phyloP scores from a whole-genome alignment of 805 yeast genomes.

The Saccharomycopsis sp. region DNA sequence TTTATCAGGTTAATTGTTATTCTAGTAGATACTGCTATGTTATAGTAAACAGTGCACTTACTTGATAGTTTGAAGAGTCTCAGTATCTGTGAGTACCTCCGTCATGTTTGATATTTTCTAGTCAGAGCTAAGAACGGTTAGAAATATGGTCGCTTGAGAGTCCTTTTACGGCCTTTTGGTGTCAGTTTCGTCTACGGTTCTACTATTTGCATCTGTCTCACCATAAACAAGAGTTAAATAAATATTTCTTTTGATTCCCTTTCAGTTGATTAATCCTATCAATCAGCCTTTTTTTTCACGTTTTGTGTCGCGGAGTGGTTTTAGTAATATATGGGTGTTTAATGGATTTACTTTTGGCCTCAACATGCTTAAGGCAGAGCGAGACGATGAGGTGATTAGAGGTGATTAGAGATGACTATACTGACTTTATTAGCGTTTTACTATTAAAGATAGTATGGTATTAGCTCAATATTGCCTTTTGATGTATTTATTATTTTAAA shows the following conservation, averaged over 20 bases:
- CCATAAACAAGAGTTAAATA: too few relatives aligned
- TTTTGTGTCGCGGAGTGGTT: too few relatives aligned
- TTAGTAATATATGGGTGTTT: too few relatives aligned
- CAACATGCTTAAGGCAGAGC: background rate
- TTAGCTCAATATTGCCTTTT: background rate
- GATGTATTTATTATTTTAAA: background rate
- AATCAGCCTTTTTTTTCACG: too few relatives aligned
- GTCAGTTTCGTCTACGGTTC: too few relatives aligned
- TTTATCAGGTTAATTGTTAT: background rate
- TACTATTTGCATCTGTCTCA: too few relatives aligned
- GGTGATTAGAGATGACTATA: background rate
- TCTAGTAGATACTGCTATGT: conserved; percentile 1
- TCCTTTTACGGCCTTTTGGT: background rate
- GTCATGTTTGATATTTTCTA: conserved; percentile 22
- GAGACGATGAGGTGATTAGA: background rate
- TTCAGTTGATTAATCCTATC: too few relatives aligned
- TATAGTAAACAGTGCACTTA: conserved; percentile 1
- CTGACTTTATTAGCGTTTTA: background rate
- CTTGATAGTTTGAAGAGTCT: conserved; percentile 5
- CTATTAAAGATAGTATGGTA: too few relatives aligned
- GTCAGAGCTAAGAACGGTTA: background rate
- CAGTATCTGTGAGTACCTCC: conserved; percentile 6
- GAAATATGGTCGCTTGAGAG: background rate
- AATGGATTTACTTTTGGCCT: background rate
- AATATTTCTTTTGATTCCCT: background rate